Base-by-base conservation (phyloP, 306 rosid species). In the Vigna hirtella region DNA sequence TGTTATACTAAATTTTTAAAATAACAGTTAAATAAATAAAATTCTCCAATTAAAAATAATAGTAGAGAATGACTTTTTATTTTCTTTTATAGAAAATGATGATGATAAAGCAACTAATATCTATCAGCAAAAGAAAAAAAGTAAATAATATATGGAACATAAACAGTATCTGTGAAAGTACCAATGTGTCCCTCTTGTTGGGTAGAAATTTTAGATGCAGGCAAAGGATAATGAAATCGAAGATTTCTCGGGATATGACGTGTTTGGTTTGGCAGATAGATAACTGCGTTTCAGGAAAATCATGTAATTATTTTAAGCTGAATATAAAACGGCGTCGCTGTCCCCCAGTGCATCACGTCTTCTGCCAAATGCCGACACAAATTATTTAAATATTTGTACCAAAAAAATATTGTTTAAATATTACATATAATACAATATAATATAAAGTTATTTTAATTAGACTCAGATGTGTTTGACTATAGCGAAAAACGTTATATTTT, bases 291-390 rank as follows among this genome's bases (percentile, higher is more conserved):
- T 32, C 4, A 17, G 17, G 17, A 22, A 22, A 38, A 14, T 14
- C 36, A 53, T 18, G 2, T 45, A 45, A 45, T 45, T 45, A 34
- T 17, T 5, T 10, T n/a, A 68, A 28, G 28, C 16, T 72, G 2
- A 51, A 48, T 71, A 34, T 9, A 36, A 57, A 73, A 45, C 16
- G 10, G 0, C 32, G 70, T 43, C 78, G 56, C 30, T 45, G 78
- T 68, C 67, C 38, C 24, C 38, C 8, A 1, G 9, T 45, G 20
- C 13, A 66, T 57, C 84, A 58, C 84, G 75, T 74, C 80, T 67
- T 57, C 72, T 9, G 12, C 63, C 47, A 12, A 70, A 13, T 74
- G 84, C 80, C 84, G 71, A 74, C 75, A 15, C 2, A 28, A 53
- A 51, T n/a, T 9, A 52, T 72, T 61, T 61, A 61, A 32, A 61